Evolutionary conservation across 2,329 filamentous ascomycete species (phyloP), one percentile per base, ranked within the genome.

Genomic region (Pseudogymnoascus sp.): DNA sequence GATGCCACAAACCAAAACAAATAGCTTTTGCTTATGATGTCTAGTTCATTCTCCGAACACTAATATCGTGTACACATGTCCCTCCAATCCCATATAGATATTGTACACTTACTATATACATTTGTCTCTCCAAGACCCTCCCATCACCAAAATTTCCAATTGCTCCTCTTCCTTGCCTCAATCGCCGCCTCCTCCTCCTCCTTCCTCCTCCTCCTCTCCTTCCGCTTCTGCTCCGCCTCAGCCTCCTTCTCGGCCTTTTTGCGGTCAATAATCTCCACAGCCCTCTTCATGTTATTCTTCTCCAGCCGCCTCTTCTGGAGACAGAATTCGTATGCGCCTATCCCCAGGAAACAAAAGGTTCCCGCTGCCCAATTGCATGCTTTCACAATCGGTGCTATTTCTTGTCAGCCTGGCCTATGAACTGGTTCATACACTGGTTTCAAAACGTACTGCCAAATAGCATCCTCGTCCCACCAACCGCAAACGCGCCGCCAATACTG

Each of bases 361-460:
- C 87, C 90, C 5, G 95, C 91, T 0, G 91, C 92, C 89, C 90
- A 96, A 71, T 96, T 96, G 36, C 88, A 87, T 0, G 90, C 85
- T 70, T 83, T 85, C 63, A 82, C 83, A 65, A 91, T 76, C 17
- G 82, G 80, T 44, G 82, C 85, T 84, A 68, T 60, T 72, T 35
- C 35, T 53, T 59, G 36, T 64, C n/a, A 65, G 23, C 38, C 23
- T 40, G 26, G 28, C 44, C 17, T 11, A 11, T 57, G 40, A 28
- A 17, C 35, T 40, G 33, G 8, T 19, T 38, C 5, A 21, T 57
- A 28, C 26, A 28, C 28, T 21, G 28, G 50, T 3, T 57, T 57
- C 6, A 57, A 53, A 57, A 64, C 67, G 72, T 79, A 96, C 92
- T 88, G 78, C 89, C 86, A 68, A 91, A 77, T 21, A 97, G 80